These are phyloP conservation scores for Micromonas commoda DNA, from an alignment of 139 green algal genomes.

Conservation along the genomic window DNA sequence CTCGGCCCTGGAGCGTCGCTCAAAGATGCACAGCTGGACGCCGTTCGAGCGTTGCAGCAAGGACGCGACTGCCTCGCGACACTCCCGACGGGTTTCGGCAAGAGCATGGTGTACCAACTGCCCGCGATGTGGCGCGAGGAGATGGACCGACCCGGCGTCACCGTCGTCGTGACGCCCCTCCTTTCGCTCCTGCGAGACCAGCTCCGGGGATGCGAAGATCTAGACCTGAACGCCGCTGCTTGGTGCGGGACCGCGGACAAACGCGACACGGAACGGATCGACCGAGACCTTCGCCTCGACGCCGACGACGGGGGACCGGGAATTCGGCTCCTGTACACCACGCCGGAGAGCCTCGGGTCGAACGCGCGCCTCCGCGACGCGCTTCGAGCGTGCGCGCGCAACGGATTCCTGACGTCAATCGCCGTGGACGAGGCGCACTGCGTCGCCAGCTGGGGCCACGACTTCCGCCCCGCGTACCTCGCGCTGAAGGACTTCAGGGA, in stretches of 20 bases:
- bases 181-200: conserved; percentile 64
- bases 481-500: background rate
- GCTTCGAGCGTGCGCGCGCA: background rate
- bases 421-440: conserved; percentile 93
- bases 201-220: background rate
- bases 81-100: conserved; percentile 78
- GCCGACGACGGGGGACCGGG: background rate
- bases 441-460: conserved; percentile 84
- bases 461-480: conserved; percentile 82
- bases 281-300: conserved; percentile 41
- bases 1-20: too few species aligned
- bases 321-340: conserved; percentile 33
- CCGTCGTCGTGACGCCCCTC: conserved; percentile 58
- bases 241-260: background rate
- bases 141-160: conserved; percentile 37
- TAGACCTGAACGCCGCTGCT: background rate
- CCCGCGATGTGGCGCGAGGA: conserved; percentile 36
- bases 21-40: background rate
- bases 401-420: background rate
- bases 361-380: background rate
- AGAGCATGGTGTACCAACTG: conserved; percentile 72
- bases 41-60: background rate
- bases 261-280: conserved; percentile 51
- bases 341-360: conserved; percentile 30
- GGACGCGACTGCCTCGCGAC: conserved; percentile 67